Evolutionary conservation across 2,329 filamentous ascomycete genomes (phyloP).

Genomic region (Geosmithia putterillii): DNA sequence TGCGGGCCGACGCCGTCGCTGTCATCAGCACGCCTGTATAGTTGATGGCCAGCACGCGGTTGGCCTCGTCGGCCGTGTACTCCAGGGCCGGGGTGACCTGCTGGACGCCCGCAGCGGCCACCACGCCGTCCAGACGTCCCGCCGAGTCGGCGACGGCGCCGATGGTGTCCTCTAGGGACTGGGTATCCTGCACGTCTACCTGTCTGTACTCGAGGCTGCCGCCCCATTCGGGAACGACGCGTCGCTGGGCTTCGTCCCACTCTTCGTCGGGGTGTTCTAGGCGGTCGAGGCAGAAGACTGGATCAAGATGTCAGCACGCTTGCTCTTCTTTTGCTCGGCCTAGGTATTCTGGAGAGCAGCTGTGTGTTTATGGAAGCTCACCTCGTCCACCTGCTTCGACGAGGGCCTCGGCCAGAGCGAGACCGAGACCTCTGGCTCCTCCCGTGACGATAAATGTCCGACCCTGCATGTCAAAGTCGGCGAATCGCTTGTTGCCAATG

Average conservation of each 20-base stretch:
- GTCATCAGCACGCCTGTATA: slow-evolving; percentile 59
- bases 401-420: slow-evolving; percentile 61
- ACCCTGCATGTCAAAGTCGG: slow-evolving; percentile 58
- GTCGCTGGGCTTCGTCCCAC: slow-evolving; percentile 47
- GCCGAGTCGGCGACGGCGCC: slow-evolving; percentile 47
- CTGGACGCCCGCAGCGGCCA: slow-evolving; percentile 59
- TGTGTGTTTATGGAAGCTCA: slow-evolving; percentile 9
- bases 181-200: slow-evolving; percentile 54
- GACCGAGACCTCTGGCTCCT: slow-evolving; percentile 58
- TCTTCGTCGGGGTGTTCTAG: slow-evolving; percentile 36
- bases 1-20: slow-evolving; percentile 56
- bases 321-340: neutral
- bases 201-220: slow-evolving; percentile 54
- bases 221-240: slow-evolving; percentile 50
- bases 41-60: slow-evolving; percentile 58
- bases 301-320: neutral
- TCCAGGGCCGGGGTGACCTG: slow-evolving; percentile 57
- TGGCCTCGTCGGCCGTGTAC: slow-evolving; percentile 43
- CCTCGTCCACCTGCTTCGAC: slow-evolving; percentile 62
- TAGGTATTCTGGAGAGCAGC: neutral
- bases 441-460: slow-evolving; percentile 61
- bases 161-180: slow-evolving; percentile 44
- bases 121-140: slow-evolving; percentile 51
- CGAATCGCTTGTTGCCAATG: slow-evolving; percentile 27
- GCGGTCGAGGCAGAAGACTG: slow-evolving; percentile 46